Percentiles rank a stretch among this genome's conserved stretches.
Conservation (phyloP, 306 rosid species). For the Canavalia gladiata region DNA sequence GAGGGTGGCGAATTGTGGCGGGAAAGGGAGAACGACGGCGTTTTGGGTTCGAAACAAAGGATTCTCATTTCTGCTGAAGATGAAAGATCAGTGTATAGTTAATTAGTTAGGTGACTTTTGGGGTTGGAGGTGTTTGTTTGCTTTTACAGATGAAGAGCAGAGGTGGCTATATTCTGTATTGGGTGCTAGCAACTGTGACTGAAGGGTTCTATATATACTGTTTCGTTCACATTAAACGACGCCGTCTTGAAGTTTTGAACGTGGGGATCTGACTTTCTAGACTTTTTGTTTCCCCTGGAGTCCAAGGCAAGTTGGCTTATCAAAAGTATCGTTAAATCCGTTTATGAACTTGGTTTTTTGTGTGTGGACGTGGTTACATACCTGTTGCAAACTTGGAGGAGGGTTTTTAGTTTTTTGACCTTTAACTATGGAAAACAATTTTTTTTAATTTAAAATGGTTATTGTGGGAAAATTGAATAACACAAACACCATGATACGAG, state of each 20-base stretch:
- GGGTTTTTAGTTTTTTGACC: background rate
- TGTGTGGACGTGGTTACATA: background rate
- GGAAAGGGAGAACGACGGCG: constrained; percentile 10
- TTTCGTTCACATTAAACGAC: background rate
- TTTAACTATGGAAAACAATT: background rate
- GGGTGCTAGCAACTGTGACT: background rate
- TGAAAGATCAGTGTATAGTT: background rate
- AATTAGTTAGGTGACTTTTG: background rate
- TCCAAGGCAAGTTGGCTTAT: background rate
- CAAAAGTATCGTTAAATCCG: background rate
- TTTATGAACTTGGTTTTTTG: background rate
- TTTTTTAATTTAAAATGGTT: background rate
- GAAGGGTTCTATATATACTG: background rate
- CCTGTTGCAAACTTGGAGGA: background rate
- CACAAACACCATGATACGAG: background rate
- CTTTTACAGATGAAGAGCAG: too few species aligned
- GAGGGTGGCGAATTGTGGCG: background rate
- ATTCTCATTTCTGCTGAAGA: background rate
- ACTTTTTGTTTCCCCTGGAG: background rate
- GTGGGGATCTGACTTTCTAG: background rate
- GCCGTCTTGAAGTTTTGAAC: background rate
- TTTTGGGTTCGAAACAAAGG: background rate
- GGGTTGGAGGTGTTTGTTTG: background rate
- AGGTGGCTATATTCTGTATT: too few species aligned
- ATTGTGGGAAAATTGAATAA: background rate